Conservation (phyloP, 345 rosid species). For the Populus euphratica region DNA sequence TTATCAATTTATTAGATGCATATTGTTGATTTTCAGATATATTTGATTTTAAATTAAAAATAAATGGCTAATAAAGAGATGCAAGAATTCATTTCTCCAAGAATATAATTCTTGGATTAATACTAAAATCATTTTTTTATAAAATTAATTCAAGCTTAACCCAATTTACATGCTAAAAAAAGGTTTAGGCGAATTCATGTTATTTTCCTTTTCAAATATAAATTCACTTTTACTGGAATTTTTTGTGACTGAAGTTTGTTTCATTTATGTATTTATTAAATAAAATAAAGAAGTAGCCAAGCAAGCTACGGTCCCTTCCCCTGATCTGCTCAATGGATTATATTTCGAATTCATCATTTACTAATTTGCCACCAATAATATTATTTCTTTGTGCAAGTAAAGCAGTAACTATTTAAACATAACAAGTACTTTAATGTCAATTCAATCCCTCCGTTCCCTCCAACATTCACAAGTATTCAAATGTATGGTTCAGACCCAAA, state of each 20-base stretch:
- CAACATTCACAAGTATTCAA: conserved; percentile 38
- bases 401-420: background rate
- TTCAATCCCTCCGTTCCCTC: conserved; percentile 30
- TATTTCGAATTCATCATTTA: background rate
- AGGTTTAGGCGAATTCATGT: background rate
- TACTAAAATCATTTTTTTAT: background rate
- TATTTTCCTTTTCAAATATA: background rate
- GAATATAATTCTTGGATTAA: no score
- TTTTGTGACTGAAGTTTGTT: no score
- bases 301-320: no score
- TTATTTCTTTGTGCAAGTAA: background rate
- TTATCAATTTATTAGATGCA: no score
- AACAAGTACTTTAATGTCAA: conserved; percentile 11
- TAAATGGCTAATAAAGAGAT: no score
- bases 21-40: no score
- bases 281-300: no score
- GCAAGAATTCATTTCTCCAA: no score
- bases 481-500: conserved; percentile 49
- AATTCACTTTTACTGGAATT: no score
- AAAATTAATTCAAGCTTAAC: background rate
- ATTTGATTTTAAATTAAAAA: no score
- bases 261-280: background rate
- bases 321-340: background rate
- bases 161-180: background rate
- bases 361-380: background rate